Evolutionary conservation across 2,329 filamentous ascomycete genomes (phyloP).

Genomic region (Sphaerostilbella broomeana): DNA sequence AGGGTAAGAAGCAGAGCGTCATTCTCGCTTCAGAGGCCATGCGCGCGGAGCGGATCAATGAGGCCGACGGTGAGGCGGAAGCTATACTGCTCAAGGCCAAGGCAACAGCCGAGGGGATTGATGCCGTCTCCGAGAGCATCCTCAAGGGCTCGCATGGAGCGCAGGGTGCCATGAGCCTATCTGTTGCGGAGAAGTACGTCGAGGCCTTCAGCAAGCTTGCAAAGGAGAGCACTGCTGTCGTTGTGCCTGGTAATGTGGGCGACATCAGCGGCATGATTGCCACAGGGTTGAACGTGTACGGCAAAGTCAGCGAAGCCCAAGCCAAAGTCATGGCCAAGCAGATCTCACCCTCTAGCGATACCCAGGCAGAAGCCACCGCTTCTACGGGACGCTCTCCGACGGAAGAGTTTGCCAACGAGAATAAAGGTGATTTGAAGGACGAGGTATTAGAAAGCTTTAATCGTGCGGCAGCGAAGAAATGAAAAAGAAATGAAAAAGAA

Average conservation of each 20-base stretch:
- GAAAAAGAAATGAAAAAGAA: constrained; percentile 10
- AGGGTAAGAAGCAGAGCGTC: constrained; percentile 93
- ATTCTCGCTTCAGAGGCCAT: constrained; percentile 93
- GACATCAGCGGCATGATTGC: constrained; percentile 97
- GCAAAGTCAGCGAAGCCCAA: constrained; percentile 81
- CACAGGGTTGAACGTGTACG: constrained; percentile 89
- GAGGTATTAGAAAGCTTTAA: constrained; percentile 36
- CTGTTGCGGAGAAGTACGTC: constrained; percentile 95
- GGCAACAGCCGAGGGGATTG: constrained; percentile 83
- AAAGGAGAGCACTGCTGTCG: constrained; percentile 89
- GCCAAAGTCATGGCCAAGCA: constrained; percentile 57
- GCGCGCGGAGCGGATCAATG: constrained; percentile 86
- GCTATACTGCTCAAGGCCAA: constrained; percentile 80
- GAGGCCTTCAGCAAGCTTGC: constrained; percentile 89
- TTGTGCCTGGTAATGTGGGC: constrained; percentile 94
- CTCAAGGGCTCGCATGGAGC: constrained; percentile 66
- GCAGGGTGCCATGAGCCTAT: constrained; percentile 76
- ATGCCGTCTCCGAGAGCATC: constrained; percentile 74
- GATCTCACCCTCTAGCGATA: constrained; percentile 25
- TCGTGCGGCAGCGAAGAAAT: constrained; percentile 28
- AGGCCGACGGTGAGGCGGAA: constrained; percentile 85
- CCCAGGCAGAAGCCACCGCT: constrained; percentile 2
- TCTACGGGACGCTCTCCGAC: constrained; percentile 1
- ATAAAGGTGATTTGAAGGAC: constrained; percentile 30
- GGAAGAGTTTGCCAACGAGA: constrained; percentile 13